A percentile compares a stretch with the other conserved stretches of the same genome.
These are phyloP conservation scores for Aspergillus egyptiacus DNA, from an alignment of 495 filamentous ascomycete genomes.

Conservation along the genomic window DNA sequence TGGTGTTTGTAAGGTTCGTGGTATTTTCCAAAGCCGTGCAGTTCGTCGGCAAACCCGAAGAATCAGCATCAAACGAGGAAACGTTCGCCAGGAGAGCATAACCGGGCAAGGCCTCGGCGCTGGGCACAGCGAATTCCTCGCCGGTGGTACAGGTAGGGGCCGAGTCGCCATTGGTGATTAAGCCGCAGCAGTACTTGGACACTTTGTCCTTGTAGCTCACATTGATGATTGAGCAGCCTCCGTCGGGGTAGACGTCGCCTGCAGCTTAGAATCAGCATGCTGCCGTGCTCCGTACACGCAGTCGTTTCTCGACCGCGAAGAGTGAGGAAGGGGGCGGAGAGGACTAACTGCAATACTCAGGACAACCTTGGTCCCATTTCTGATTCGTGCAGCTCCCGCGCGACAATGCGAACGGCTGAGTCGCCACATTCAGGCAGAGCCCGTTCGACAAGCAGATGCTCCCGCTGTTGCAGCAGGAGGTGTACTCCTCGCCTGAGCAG, in stretches of 20 bases:
- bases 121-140: constrained; percentile 17
- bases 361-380: constrained; percentile 20
- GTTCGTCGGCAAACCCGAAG: constrained; percentile 8
- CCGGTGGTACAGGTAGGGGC: constrained; percentile 19
- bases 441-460: constrained; percentile 58
- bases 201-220: constrained; percentile 12
- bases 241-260: constrained; percentile 10
- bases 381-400: constrained; percentile 25
- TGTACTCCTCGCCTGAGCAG: constrained; percentile 45
- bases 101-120: constrained; percentile 16
- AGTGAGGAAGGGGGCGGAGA: no score
- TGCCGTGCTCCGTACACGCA: no score
- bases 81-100: constrained; percentile 21
- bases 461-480: constrained; percentile 67
- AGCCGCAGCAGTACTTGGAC: constrained; percentile 30
- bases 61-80: constrained; percentile 1
- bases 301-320: no score
- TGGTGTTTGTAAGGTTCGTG: no score
- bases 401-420: constrained; percentile 19
- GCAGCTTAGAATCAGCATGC: no score
- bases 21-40: constrained; percentile 28
- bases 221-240: constrained; percentile 27
- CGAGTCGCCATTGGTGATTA: constrained; percentile 13
- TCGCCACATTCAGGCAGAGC: constrained; percentile 20
- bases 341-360: constrained; percentile 11